Conservation (phyloP, 495 filamentous ascomycete genomes). For the Xylaria palmicola region DNA sequence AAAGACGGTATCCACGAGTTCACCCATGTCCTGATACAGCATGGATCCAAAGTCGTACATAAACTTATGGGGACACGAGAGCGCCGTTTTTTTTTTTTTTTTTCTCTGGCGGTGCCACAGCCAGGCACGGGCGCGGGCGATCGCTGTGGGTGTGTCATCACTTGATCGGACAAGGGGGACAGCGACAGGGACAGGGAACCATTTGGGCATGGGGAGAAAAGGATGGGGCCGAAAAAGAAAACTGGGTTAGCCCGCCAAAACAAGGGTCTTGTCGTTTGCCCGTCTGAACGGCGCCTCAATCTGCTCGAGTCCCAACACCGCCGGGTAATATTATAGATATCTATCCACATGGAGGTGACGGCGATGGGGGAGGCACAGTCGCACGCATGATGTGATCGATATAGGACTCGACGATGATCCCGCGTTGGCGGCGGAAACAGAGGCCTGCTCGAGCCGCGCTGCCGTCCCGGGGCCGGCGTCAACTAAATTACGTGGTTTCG, state of each 20-base stretch:
- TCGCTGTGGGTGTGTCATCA: neutral
- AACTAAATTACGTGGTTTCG: conserved; percentile 2
- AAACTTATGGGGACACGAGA: conserved; percentile 7
- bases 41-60: conserved; percentile 9
- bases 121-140: conserved; percentile 6
- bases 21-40: conserved; percentile 9
- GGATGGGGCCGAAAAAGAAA: conserved; percentile 11
- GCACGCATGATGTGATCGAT: neutral
- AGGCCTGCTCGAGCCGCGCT: conserved; percentile 1
- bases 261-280: conserved; percentile 8
- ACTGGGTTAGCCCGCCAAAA: neutral
- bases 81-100: neutral
- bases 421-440: neutral
- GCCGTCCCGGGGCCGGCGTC: conserved; percentile 5
- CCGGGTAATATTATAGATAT: conserved; percentile 6
- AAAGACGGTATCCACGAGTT: conserved; percentile 1
- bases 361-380: neutral
- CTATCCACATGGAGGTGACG: too few species aligned
- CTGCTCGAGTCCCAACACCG: neutral
- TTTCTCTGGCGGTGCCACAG: neutral
- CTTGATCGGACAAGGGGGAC: conserved; percentile 7
- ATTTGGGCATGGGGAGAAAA: too few species aligned
- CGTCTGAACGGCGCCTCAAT: neutral
- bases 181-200: too few species aligned
- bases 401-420: neutral